Evolutionary conservation across 192 early-diverging fungal species (phyloP).

Genomic region (Helicostylum pulchrum): DNA sequence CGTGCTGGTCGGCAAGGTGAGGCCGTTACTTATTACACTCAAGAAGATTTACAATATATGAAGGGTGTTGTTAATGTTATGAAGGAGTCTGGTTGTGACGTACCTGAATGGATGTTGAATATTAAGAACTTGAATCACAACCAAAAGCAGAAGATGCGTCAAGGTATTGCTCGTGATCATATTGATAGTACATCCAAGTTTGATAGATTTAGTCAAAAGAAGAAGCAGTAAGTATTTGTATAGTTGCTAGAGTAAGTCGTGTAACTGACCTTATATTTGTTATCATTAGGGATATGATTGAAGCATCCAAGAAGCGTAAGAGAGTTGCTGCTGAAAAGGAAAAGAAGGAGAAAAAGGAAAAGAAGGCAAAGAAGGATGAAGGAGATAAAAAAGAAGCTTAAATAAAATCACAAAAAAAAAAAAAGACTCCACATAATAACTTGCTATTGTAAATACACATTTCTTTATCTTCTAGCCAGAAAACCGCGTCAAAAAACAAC

Average conservation of each 20-base stretch:
- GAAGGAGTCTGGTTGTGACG: constrained; percentile 90
- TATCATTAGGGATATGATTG: constrained; percentile 34
- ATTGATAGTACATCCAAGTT: constrained; percentile 79
- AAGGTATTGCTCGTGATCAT: constrained; percentile 67
- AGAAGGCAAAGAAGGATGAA: constrained; percentile 5
- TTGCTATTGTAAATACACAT: too few species aligned
- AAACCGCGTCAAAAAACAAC: too few species aligned
- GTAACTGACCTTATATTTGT: not conserved
- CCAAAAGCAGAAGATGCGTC: constrained; percentile 66
- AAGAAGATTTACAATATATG: constrained; percentile 85
- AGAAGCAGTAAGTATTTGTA: constrained; percentile 53
- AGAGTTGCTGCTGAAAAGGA: constrained; percentile 1
- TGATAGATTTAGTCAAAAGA: constrained; percentile 65
- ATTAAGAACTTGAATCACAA: constrained; percentile 75
- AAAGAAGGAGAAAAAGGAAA: constrained; percentile 5
- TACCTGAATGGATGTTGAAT: constrained; percentile 97
- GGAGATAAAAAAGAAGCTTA: not conserved
- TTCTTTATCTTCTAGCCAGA: too few species aligned
- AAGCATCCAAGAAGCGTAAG: constrained; percentile 39
- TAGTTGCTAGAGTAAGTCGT: too few species aligned
- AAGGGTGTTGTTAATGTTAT: constrained; percentile 96
- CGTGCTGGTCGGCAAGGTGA: constrained; percentile 89
- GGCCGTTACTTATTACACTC: constrained; percentile 94
- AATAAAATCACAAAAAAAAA: not conserved
- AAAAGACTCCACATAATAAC: too few species aligned